Base-by-base conservation (phyloP, 805 yeast genomes). In the Kurtzmaniella cleridarum region DNA sequence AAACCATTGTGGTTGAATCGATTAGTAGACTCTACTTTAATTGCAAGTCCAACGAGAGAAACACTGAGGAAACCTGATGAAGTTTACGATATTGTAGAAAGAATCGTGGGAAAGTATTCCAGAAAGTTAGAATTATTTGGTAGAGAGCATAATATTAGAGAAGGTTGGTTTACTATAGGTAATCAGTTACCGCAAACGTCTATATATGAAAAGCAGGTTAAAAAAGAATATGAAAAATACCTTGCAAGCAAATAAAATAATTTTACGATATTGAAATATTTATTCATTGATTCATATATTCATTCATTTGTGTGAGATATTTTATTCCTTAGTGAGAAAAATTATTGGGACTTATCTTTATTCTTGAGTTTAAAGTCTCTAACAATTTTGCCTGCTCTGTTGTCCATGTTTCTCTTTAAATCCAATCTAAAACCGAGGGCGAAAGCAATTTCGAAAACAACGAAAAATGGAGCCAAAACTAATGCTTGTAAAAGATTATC, bases 61-160 rank as follows among this genome's bases (percentile, higher is more conserved):
- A 85, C 95, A 1, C 80, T 88, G 50, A 72, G 95, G 47, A 90
- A 90, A 55, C 98, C 98, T 0, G 96, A 87, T 55, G 96, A 90
- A 53, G 68, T 75, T 11, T 90, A 90, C 55, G 93, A 82, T 7
- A 78, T 91, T 44, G 82, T 84, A 11, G 97, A 91, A 48, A 66
- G 96, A 41, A 54, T 90, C 31, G 96, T 82, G 3, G 97, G 96
- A 0, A 67, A 67, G 3, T 76, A 79, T 42, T 75, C 89, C 3
- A 67, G 95, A 23, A 90, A 91, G 53, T 66, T 91, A 24, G 97
- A 91, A 57, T 78, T 91, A 1, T 90, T 90, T 62, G 97, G 97
- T 4, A 73, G 95, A 41, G 84, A 81, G 46, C 91, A 86, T 52
- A 90, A 91, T 52, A 70, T 83, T 1, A 71, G 96, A 28, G 84